Percentiles rank a stretch among this genome's conserved stretches.
phyloP scores from a whole-genome alignment of 2,329 filamentous ascomycete species.

The Aspergillus pseudoviridinutans region DNA sequence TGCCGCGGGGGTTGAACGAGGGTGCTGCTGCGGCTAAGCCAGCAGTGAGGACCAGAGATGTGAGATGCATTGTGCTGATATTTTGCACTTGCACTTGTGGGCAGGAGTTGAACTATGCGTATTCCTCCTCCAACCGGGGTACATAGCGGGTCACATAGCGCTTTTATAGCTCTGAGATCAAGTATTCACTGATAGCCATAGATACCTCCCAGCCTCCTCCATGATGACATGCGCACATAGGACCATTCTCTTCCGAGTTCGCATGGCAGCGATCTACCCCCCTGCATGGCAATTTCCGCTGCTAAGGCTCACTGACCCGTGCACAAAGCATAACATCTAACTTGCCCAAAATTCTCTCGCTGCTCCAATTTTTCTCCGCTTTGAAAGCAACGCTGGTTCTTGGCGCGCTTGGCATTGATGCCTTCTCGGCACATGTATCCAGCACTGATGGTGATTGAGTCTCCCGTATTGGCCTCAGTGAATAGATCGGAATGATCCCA shows the following conservation, averaged over 20 bases:
- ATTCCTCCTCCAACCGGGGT: too few species aligned
- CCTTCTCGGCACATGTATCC: background rate
- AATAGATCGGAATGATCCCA: background rate
- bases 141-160: too few species aligned
- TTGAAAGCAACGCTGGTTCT: background rate
- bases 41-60: conserved; percentile 7
- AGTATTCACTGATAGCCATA: too few species aligned
- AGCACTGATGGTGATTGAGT: background rate
- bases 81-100: background rate
- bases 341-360: background rate
- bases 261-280: too few species aligned
- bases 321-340: background rate
- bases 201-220: too few species aligned
- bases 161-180: too few species aligned
- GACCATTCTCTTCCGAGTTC: too few species aligned
- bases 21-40: conserved; percentile 12
- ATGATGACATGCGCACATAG: too few species aligned
- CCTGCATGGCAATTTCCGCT: too few species aligned
- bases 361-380: too few species aligned
- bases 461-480: too few species aligned
- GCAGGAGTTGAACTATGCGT: background rate
- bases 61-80: conserved; percentile 8
- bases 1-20: conserved; percentile 3
- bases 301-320: background rate
- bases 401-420: background rate